Base-by-base conservation (phyloP, 139 green algal genomes). In the Coccomyxa sp. region DNA sequence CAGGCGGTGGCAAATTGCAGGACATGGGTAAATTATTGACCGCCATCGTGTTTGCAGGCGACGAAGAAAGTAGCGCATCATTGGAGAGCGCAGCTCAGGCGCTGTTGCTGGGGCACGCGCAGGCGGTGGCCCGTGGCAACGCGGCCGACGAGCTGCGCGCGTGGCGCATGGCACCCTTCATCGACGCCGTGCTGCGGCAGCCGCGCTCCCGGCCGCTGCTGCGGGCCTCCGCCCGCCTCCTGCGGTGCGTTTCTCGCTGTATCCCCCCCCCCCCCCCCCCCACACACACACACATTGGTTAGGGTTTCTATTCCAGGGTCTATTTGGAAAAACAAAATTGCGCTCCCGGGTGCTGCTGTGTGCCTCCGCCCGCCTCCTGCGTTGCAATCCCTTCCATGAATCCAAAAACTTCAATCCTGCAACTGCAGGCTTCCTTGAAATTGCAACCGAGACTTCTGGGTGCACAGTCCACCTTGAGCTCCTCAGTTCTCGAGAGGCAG, bases 161-260 rank as follows among this genome's bases (percentile, higher is more conserved):
- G 16, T 96, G 92, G 92, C 86, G 96, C 85, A 92, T 94, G 88
- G 91, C 92, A 7, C 93, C 95, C 0, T 97, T 93, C 82, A 81
- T 92, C 7, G 94, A 98, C 63, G 91, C 92, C 10, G 93, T 98
- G 38, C 81, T 93, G 67, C 58, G 31, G 60, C 94, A 98, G 91
- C 31, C 60, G 15, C 80, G 80, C 38, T 90, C 81, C 14, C 86
- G 87, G 78, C 80, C 90, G 23, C 30, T 91, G 45, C 66, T 85
- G 81, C 82, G 79, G 32, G 66, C 82, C 9, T 77, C 88, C 17
- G 91, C 92, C 0, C 79, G 75, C 16, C 85, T 94, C 81, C 83
- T 87, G 80, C 63, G 63, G 78, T 68, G 13, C 21, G 13, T 38
- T 13, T n/a, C 57, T 74, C 78, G 17, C 38, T 51, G 38, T 51